A percentile compares a stretch with the other conserved stretches of the same genome.
Evolutionary conservation across 2,329 filamentous ascomycete species (phyloP).

Genomic region (Endoconidiophora laricicola): DNA sequence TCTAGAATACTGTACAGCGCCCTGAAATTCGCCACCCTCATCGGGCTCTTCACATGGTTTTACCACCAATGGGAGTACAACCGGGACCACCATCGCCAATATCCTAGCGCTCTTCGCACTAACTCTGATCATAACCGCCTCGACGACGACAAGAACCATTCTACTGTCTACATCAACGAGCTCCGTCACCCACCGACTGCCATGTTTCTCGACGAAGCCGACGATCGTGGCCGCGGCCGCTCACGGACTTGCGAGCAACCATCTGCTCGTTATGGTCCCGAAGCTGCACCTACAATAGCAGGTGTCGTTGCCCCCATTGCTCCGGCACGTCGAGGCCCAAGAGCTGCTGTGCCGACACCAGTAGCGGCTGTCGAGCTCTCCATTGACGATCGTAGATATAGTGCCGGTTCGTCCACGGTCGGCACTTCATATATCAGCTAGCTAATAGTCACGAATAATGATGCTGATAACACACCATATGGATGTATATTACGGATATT

Average conservation of each 20-base stretch:
- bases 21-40: constrained; percentile 3
- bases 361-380: background rate
- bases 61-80: constrained; percentile 10
- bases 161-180: background rate
- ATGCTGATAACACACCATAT: background rate
- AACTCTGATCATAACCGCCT: background rate
- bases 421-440: background rate
- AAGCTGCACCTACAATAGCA: too few relatives aligned
- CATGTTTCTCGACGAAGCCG: background rate
- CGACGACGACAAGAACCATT: background rate
- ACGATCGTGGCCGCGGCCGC: background rate
- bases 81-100: background rate
- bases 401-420: background rate
- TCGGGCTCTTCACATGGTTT: constrained; percentile 8
- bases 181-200: background rate
- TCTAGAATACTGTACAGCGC: constrained; percentile 1
- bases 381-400: background rate
- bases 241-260: background rate
- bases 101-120: too few relatives aligned
- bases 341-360: background rate
- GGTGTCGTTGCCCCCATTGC: too few relatives aligned
- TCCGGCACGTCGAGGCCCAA: too few relatives aligned
- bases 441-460: background rate
- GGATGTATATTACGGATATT: background rate
- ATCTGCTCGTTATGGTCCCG: background rate